phyloP scores from a whole-genome alignment of 805 yeast genomes.

The Zygosaccharomyces gambellarensis region DNA sequence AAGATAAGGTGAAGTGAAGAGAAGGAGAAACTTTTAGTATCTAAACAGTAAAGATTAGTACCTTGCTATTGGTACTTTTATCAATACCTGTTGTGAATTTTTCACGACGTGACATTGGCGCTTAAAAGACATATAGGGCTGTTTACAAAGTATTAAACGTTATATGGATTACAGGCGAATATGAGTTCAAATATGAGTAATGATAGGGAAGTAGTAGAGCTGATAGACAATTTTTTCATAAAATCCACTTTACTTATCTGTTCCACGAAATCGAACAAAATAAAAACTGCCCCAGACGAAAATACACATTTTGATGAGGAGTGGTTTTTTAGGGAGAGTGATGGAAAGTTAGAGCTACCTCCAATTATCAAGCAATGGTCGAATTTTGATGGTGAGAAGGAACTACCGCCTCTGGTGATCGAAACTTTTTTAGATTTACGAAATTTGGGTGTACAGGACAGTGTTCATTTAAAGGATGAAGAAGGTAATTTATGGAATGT shows the following conservation, averaged over 20 bases:
- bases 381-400: constrained; percentile 42
- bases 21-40: background rate
- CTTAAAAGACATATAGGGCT: background rate
- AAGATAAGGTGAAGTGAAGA: background rate
- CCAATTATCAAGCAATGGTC: constrained; percentile 55
- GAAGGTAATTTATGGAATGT: constrained; percentile 52
- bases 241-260: constrained; percentile 57
- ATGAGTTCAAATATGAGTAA: constrained; percentile 4
- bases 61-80: background rate
- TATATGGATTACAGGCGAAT: background rate
- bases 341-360: constrained; percentile 13
- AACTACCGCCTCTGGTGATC: constrained; percentile 76
- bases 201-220: constrained; percentile 30
- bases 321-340: constrained; percentile 12
- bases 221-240: constrained; percentile 57
- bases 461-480: constrained; percentile 54
- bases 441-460: constrained; percentile 49
- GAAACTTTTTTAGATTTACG: constrained; percentile 76
- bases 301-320: constrained; percentile 14
- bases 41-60: background rate
- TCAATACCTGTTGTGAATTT: background rate
- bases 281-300: constrained; percentile 17
- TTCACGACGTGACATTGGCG: constrained; percentile 2
- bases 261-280: constrained; percentile 40
- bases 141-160: background rate